Percentiles rank a stretch among this genome's conserved stretches.
Evolutionary conservation across 768 basidiomycete genomes (phyloP).

Genomic region (Russula ochroleuca): DNA sequence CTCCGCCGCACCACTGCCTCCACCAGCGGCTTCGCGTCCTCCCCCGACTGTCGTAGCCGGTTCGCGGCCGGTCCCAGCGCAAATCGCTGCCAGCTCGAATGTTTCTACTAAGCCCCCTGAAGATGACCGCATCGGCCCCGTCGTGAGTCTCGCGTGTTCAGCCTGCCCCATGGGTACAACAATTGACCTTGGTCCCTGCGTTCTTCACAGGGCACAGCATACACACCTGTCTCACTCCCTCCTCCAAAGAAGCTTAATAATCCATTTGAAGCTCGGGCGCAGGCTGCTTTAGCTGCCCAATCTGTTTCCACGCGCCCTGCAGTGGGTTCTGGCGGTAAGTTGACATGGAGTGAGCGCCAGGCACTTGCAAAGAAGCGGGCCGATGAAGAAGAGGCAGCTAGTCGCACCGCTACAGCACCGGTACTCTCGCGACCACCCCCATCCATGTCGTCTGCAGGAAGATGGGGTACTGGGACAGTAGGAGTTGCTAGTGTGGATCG

Average conservation of each 20-base stretch:
- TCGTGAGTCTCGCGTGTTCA: conserved; percentile 32
- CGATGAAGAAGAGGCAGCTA: conserved; percentile 70
- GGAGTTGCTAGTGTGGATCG: not conserved
- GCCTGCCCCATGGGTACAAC: not conserved
- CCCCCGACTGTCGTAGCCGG: conserved; percentile 32
- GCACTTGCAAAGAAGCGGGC: conserved; percentile 83
- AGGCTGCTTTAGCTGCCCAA: conserved; percentile 26
- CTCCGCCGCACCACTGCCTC: conserved; percentile 34
- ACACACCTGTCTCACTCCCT: conserved; percentile 80
- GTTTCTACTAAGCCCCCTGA: conserved; percentile 62
- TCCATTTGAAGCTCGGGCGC: conserved; percentile 55
- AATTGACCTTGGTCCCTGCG: not conserved
- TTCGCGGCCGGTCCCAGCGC: conserved; percentile 32
- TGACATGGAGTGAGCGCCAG: conserved; percentile 94
- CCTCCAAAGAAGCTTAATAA: conserved; percentile 86
- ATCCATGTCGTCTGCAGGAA: conserved; percentile 9
- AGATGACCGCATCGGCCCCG: conserved; percentile 80
- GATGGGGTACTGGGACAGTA: conserved; percentile 37
- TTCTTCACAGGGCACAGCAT: conserved; percentile 61
- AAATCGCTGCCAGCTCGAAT: conserved; percentile 44
- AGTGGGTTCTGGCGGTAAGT: conserved; percentile 55
- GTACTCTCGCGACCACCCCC: conserved; percentile 23
- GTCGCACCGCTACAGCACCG: conserved; percentile 39
- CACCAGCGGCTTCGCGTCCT: conserved; percentile 38
- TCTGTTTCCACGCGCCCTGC: conserved; percentile 30